A percentile compares a stretch with the other conserved stretches of the same genome.
phyloP scores from a whole-genome alignment of 805 yeast species.

The Candida krabiensis region DNA sequence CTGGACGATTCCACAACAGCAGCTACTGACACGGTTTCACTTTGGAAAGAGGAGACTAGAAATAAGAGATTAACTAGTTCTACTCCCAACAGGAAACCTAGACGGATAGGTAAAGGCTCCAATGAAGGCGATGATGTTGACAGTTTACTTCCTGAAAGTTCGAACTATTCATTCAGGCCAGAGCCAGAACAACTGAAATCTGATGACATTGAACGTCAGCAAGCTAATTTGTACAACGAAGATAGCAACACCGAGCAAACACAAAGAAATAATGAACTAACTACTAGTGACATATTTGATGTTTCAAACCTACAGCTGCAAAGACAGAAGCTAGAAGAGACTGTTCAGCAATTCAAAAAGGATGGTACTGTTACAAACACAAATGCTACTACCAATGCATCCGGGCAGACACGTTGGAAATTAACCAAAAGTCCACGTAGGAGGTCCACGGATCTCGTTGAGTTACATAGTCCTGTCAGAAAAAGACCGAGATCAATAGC shows the following conservation, averaged over 20 bases:
- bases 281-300: slow-evolving; percentile 22
- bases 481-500: slow-evolving; percentile 20
- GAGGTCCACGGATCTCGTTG: slow-evolving; percentile 10
- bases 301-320: slow-evolving; percentile 17
- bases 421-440: slow-evolving; percentile 13
- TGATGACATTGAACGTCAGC: slow-evolving; percentile 17
- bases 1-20: slow-evolving; percentile 14
- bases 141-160: slow-evolving; percentile 10
- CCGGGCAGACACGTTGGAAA: slow-evolving; percentile 14
- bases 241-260: not conserved
- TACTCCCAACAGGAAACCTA: slow-evolving; percentile 22
- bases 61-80: slow-evolving; percentile 18
- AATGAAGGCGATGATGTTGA: slow-evolving; percentile 5
- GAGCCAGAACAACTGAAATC: slow-evolving; percentile 18
- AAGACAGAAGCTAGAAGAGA: slow-evolving; percentile 5
- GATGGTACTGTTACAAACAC: slow-evolving; percentile 4
- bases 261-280: slow-evolving; percentile 12
- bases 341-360: slow-evolving; percentile 3
- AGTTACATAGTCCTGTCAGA: slow-evolving; percentile 13
- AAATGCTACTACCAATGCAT: slow-evolving; percentile 1
- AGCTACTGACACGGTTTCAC: slow-evolving; percentile 18
- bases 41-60: slow-evolving; percentile 20
- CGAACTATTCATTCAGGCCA: not conserved
- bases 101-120: slow-evolving; percentile 1
- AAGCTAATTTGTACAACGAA: slow-evolving; percentile 4